Evolutionary conservation across 1,284 basidiomycete genomes (phyloP).

Genomic region (Apiotrichum gamsii): DNA sequence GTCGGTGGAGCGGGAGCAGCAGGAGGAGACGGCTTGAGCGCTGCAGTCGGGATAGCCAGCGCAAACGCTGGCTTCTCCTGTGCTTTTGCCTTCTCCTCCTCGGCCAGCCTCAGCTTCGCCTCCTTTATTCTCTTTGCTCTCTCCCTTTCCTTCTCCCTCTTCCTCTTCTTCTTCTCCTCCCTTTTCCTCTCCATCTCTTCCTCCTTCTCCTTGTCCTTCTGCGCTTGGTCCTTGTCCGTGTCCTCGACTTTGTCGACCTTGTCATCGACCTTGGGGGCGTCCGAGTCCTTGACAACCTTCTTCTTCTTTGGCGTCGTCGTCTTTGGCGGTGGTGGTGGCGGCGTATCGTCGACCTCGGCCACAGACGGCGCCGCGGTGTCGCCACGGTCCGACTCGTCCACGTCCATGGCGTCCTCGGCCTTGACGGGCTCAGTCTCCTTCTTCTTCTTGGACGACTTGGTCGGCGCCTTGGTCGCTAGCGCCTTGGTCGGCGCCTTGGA

Average conservation of each 20-base stretch:
- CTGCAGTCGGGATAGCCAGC: background rate
- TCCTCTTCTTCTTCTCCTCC: conserved; percentile 16
- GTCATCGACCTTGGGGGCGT: background rate
- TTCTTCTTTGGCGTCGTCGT: conserved; percentile 6
- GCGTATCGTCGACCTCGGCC: conserved; percentile 1
- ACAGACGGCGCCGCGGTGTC: conserved; percentile 1
- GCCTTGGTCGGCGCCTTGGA: conserved; percentile 9
- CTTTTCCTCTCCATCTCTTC: background rate
- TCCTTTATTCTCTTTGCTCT: too few species aligned
- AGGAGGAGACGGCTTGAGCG: background rate
- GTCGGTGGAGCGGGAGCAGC: conserved; percentile 8
- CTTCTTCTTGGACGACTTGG: conserved; percentile 4
- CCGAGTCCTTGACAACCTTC: conserved; percentile 3
- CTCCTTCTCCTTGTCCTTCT: background rate
- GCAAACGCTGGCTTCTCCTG: too few species aligned
- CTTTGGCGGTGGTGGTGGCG: background rate
- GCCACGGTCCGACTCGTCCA: conserved; percentile 7
- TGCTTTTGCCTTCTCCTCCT: too few species aligned
- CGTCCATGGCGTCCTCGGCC: conserved; percentile 18
- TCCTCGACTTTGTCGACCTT: background rate
- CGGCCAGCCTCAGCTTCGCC: too few species aligned
- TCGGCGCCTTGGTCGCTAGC: background rate
- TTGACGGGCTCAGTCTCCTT: too few species aligned
- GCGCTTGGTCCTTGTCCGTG: background rate
- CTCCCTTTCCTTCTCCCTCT: conserved; percentile 11